Evolutionary conservation across 495 filamentous ascomycete genomes (phyloP), one percentile per base, ranked within the genome.

Genomic region (Xylaria grammica): DNA sequence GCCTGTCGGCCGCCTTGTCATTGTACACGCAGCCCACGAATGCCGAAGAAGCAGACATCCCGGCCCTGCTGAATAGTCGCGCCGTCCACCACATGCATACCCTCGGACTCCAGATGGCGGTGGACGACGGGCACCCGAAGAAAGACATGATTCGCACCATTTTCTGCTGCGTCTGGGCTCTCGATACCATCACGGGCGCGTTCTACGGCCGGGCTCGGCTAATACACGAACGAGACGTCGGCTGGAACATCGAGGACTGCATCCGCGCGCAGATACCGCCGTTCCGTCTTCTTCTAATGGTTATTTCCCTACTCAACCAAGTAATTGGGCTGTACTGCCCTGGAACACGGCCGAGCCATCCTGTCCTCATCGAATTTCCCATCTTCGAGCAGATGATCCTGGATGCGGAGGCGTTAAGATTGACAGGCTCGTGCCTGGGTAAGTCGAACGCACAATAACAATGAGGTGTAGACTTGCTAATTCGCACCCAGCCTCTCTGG

Each of bases 281-380:
- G 36, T 84, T 84, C 57, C 76, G 79, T 17, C 65, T 84, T 1
- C 80, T 84, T 58, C 72, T 84, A 24, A 70, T 78, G 40, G 69
- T 84, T 34, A 71, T 81, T 10, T 75, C 82, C 15, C 70, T 89
- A 15, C 79, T 92, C 4, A 86, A 90, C 45, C 82, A 82, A 30
- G 86, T 90, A 50, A 89, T 91, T 66, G 82, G 81, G 15, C 82
- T 90, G 55, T 93, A 93, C 66, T 81, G 89, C 7, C 89, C 89
- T 1, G 75, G 76, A 26, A 80, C 81, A 4, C 79, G 77, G 17
- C 81, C 78, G 17, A 86, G 75, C 73, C 80, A 75, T 5, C 44
- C 44, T 24, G 61, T 66, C 22, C 69, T 77, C 26, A 70, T 80
- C 36, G 84, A 86, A 17, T 84, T 90, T 34, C 85, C 88, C 0